Percentiles rank a stretch among this genome's conserved stretches.
phyloP scores from a whole-genome alignment of 2,329 filamentous ascomycete genomes.

The Fusarium sublunatum region DNA sequence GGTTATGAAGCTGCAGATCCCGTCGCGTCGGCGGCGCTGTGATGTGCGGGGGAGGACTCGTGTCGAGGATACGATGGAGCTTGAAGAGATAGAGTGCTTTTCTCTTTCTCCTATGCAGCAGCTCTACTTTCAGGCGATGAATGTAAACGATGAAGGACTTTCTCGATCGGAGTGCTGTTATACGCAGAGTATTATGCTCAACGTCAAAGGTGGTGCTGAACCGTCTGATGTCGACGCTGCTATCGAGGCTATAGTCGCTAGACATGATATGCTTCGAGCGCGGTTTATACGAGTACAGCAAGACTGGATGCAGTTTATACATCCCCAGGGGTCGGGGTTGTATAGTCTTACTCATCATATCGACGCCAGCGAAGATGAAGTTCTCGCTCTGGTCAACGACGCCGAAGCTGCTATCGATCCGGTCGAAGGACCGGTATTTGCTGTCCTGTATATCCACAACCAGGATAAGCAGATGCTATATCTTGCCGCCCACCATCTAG shows the following conservation, averaged over 20 bases:
- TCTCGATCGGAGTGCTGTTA: conserved; percentile 57
- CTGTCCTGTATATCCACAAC: conserved; percentile 60
- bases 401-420: conserved; percentile 60
- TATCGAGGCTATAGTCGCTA: conserved; percentile 60
- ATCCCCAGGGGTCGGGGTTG: conserved; percentile 54
- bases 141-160: conserved; percentile 48
- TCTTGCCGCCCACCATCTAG: conserved; percentile 63
- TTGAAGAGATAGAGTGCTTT: conserved; percentile 53
- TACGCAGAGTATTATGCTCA: conserved; percentile 63
- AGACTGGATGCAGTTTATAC: conserved; percentile 61
- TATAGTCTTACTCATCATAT: conserved; percentile 59
- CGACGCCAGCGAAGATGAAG: conserved; percentile 55
- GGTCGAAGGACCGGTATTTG: conserved; percentile 63
- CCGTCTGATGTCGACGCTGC: conserved; percentile 61
- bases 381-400: conserved; percentile 54
- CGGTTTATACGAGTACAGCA: conserved; percentile 55
- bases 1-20: conserved; percentile 58
- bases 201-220: conserved; percentile 55
- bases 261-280: conserved; percentile 64
- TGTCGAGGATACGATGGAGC: neutral
- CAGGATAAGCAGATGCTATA: conserved; percentile 61
- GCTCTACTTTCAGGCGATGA: conserved; percentile 63
- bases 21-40: conserved; percentile 50
- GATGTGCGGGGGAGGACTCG: conserved; percentile 43
- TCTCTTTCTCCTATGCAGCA: conserved; percentile 66